Evolutionary conservation across 805 yeast species (phyloP), one percentile per base, ranked within the genome.

Genomic region (Hanseniaspora vineae): DNA sequence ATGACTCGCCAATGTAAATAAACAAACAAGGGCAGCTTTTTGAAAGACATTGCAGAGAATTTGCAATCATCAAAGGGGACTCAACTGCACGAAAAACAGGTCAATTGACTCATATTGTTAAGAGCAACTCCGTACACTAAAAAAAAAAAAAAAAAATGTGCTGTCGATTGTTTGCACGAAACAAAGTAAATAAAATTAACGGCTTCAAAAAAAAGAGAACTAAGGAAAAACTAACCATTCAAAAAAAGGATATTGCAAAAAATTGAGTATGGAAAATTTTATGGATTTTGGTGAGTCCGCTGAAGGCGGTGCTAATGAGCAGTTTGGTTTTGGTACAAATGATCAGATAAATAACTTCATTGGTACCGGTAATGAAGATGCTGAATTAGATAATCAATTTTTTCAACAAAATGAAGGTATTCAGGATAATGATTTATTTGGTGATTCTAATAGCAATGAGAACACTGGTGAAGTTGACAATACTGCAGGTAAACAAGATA

Each of bases 291-390:
- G 29, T 8, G 29, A 23, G 29, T 23, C 29, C 8, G 29, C 29
- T 23, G 29, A 23, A 5, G 29, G 29, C 8, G 29, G 29, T 23
- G 29, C 6, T 23, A 23, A 23, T 23, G 29, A 23, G 6, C 29
- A 23, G 8, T 23, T 23, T 23, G 29, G 8, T 23, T 23, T 15
- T 11, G 19, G 19, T 15, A n/a, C 6, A 11, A 13, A 39, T 11
- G 17, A 39, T 18, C 14, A 39, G 15, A 39, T 17, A 5, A 11
- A 39, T 5, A 23, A 45, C 29, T 35, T 6, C 6, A 33, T 33
- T 33, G 37, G 15, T 11, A 33, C 14, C 37, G 54, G 49, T 17
- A 35, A 44, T 11, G 56, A 54, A 31, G 58, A 51, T 31, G 58
- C 51, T 39, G 39, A 50, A 15, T 48, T 23, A 47, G 3, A 15